These are phyloP conservation scores for Syzygium oleosum DNA, from an alignment of 345 rosid species.

Conservation along the genomic window DNA sequence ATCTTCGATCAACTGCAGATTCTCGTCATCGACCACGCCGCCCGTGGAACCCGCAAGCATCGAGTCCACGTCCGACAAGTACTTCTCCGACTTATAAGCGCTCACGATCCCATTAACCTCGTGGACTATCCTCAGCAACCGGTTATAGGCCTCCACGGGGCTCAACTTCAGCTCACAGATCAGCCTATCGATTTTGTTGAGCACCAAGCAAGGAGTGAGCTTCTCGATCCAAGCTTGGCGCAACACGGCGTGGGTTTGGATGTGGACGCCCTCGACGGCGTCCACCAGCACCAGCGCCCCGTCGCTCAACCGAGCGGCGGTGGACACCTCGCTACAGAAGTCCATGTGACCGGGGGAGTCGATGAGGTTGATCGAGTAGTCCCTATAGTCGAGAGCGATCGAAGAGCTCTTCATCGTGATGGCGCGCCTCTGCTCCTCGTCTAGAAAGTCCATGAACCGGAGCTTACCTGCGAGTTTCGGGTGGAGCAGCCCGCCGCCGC, in stretches of 20 bases:
- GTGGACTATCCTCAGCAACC: slow-evolving; percentile 80
- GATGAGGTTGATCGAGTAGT: slow-evolving; percentile 56
- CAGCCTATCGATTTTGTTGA: slow-evolving; percentile 90
- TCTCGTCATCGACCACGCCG: slow-evolving; percentile 44
- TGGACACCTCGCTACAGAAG: slow-evolving; percentile 91
- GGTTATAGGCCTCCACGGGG: slow-evolving; percentile 76
- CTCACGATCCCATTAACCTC: slow-evolving; percentile 92
- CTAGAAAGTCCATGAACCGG: slow-evolving; percentile 85
- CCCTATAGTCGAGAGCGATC: slow-evolving; percentile 48
- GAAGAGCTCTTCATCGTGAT: slow-evolving; percentile 98
- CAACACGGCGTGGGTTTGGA: slow-evolving; percentile 89
- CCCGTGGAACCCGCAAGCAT: slow-evolving; percentile 39
- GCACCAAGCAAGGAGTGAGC: slow-evolving; percentile 87
- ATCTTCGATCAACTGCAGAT: slow-evolving; percentile 65
- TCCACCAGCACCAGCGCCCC: slow-evolving; percentile 89
- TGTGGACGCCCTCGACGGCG: slow-evolving; percentile 94
- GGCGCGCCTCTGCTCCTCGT: slow-evolving; percentile 95
- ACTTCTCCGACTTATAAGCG: slow-evolving; percentile 72
- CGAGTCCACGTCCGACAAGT: slow-evolving; percentile 89
- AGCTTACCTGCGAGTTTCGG: slow-evolving; percentile 81
- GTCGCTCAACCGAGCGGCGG: slow-evolving; percentile 86
- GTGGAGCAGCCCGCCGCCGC: slow-evolving; percentile 71
- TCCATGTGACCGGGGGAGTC: slow-evolving; percentile 99
- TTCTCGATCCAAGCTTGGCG: slow-evolving; percentile 92
- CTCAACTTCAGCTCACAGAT: slow-evolving; percentile 75